phyloP scores from a whole-genome alignment of 2,329 filamentous ascomycete species.

The Sordariomycetes sp. region DNA sequence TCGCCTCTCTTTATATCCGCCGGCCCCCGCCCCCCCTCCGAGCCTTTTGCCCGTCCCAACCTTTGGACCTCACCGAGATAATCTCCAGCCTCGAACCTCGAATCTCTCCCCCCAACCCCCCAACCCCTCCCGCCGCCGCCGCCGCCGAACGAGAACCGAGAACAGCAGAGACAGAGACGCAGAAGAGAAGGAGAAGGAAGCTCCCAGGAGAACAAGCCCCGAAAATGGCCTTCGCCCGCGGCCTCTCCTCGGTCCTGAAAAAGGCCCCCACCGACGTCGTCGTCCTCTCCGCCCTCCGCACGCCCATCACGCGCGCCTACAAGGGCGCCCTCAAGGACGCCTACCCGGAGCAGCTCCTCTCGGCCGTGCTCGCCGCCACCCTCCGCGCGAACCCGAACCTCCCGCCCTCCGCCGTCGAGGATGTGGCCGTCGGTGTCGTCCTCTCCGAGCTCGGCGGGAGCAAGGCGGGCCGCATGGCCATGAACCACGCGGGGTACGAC shows the following conservation, averaged over 20 bases:
- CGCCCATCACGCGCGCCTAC: constrained; percentile 71
- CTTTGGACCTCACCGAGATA: background rate
- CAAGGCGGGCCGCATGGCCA: constrained; percentile 84
- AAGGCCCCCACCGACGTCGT: constrained; percentile 75
- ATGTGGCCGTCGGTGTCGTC: constrained; percentile 78
- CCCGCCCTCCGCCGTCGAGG: constrained; percentile 56
- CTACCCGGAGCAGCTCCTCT: constrained; percentile 80
- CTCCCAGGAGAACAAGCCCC: background rate
- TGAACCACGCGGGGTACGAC: constrained; percentile 70
- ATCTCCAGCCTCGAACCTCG: too few relatives aligned
- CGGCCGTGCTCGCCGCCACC: constrained; percentile 34
- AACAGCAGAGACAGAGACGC: background rate
- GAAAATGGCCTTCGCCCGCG: constrained; percentile 42
- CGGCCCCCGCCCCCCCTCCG: background rate
- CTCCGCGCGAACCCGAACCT: constrained; percentile 56
- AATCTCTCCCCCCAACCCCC: too few relatives aligned
- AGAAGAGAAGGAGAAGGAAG: background rate
- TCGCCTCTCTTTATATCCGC: background rate
- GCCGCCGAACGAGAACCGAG: background rate
- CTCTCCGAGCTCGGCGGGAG: constrained; percentile 81
- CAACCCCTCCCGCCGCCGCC: too few relatives aligned
- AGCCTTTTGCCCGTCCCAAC: background rate
- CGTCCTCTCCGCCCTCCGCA: constrained; percentile 81
- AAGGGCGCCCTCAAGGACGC: constrained; percentile 77
- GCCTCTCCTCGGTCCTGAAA: constrained; percentile 61